Base-by-base conservation (phyloP, 148 eudicot species). In the Pouteria glomerata region DNA sequence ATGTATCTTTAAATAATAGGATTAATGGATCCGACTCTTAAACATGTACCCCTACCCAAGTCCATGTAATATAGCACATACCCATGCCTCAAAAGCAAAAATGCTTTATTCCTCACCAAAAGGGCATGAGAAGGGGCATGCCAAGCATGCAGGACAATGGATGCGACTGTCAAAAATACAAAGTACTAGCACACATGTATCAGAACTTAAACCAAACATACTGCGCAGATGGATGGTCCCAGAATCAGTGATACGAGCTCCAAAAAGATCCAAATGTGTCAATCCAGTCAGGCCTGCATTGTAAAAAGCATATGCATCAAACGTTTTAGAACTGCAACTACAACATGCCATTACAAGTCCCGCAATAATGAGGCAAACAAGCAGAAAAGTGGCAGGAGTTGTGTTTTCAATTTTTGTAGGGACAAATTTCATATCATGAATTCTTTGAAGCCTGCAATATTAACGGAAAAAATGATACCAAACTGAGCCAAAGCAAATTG, bases 261-360 rank as follows among this genome's bases (percentile, higher is more conserved):
- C 97, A 75, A 94, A 94, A 42, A 94, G 97, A 91, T 94, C 98
- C 85, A 94, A 76, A 82, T 94, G 97, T 67, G 87, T 88, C 86
- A 94, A 77, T n/a, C 90, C 93, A 66, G 90, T 86, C 82, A 94
- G 82, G 82, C 86, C 98, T 94, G 88, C 83, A 79, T 63, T 39
- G 69, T 8, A 37, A 56, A 31, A 44, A 18, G 45, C 19, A 73
- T 6, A 26, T 6, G n/a, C 19, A 60, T 57, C 21, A 41, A 47
- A 31, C n/a, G 45, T 3, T 29, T 18, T n/a, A 30, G 57, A 29
- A 66, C 56, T 44, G 15, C 42, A 50, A 50, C 16, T 23, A 16
- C 21, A 50, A 44, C 51, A 64, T 8, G 26, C 6, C 35, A 47
- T 47, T 45, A 6, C 15, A 30, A 47, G 27, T 35, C 0, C 30